Base-by-base conservation (phyloP, 208 protist genomes). In the Crithidia mellificae region DNA sequence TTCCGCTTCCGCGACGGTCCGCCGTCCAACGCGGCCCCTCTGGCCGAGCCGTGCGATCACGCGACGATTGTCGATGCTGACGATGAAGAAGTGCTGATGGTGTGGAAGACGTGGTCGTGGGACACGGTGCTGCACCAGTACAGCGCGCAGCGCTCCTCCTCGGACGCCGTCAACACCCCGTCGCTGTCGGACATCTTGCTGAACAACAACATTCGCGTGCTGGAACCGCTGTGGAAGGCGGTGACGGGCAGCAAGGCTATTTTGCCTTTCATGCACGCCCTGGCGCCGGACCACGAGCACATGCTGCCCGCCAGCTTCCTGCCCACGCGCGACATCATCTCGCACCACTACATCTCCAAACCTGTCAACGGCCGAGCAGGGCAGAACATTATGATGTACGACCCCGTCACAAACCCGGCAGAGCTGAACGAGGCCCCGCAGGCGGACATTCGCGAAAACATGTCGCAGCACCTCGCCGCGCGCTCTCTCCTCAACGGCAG, bases 71-170 rank as follows among this genome's bases (percentile, higher is more conserved):
- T 89, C n/a, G 87, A 93, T 62, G 53, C 63, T 22, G 85, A 93
- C 22, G 77, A 78, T 8, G 85, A 88, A 63, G 73, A 83, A 66
- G 83, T 95, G 43, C 68, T 81, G 34, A 55, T 93, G 59, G 87
- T 95, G 59, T 95, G 85, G 87, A 95, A 95, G 79, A 89, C 82
- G 25, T 95, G 90, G 87, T 89, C 83, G 29, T 95, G 90, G 85
- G 85, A 87, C 65, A 93, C 87, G 22, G 81, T 95, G 29, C 71
- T 95, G 43, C 76, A 78, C 27, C 78, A 90, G 59, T 89, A 88
- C 57, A 52, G 53, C 36, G 51, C 53, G 20, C 82, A 81, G 52
- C 49, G 44, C 14, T 38, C 61, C 27, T 62, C 46, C 27, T 19
- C n/a, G 6, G 38, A 61, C 20, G 50, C 36, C n/a, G 24, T 19